Percentiles rank a stretch among this genome's conserved stretches.
phyloP scores from a whole-genome alignment of 441 rosid species.

The Jatropha podagrica region DNA sequence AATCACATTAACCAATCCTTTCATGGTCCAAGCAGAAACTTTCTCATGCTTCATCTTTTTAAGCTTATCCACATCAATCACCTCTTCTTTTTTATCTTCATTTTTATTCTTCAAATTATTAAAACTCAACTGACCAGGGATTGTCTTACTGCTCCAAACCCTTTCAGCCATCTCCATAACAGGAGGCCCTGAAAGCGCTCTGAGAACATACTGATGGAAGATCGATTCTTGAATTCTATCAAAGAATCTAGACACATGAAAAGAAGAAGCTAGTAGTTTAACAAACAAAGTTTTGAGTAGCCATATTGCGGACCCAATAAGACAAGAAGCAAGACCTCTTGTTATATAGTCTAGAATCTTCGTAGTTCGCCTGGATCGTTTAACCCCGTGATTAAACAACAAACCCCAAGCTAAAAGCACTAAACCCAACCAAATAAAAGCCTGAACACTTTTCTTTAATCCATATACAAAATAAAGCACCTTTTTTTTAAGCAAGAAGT shows the following conservation, averaged over 20 bases:
- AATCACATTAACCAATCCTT: constrained; percentile 48
- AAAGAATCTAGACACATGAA: constrained; percentile 46
- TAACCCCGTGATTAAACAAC: constrained; percentile 43
- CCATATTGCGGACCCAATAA: constrained; percentile 43
- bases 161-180: constrained; percentile 43
- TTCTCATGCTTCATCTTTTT: constrained; percentile 51
- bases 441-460: constrained; percentile 47
- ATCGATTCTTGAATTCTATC: constrained; percentile 54
- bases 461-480: constrained; percentile 55
- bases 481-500: constrained; percentile 55
- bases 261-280: constrained; percentile 45
- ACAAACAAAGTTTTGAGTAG: constrained; percentile 40
- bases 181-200: constrained; percentile 45
- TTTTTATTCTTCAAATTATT: constrained; percentile 24
- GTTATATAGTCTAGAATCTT: constrained; percentile 45
- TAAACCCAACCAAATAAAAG: constrained; percentile 46
- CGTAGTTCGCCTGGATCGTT: constrained; percentile 35
- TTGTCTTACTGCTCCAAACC: constrained; percentile 28
- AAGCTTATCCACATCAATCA: constrained; percentile 58
- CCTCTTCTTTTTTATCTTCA: constrained; percentile 39
- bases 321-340: constrained; percentile 42
- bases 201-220: constrained; percentile 50
- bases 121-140: constrained; percentile 44
- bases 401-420: constrained; percentile 58
- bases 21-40: constrained; percentile 67